Percentiles rank a stretch among this genome's conserved stretches.
Evolutionary conservation across 2,329 filamentous ascomycete species (phyloP).

Genomic region (Seiridium unicorne): DNA sequence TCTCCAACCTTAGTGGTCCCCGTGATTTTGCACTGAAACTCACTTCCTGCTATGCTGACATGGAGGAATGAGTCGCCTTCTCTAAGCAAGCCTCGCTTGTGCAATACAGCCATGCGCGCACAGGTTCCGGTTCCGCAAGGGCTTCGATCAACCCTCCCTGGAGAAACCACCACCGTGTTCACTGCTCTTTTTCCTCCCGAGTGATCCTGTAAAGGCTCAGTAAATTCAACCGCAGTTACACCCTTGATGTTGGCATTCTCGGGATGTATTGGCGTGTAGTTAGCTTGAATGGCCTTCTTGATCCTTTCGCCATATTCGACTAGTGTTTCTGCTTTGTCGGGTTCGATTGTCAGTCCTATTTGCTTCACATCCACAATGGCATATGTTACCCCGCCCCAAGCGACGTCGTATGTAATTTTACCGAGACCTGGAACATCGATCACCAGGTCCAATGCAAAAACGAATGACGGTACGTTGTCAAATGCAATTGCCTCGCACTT

Average conservation of each 20-base stretch:
- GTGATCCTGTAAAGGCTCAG: not conserved
- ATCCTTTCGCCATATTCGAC: constrained; percentile 41
- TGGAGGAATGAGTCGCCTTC: constrained; percentile 33
- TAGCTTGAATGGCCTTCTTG: constrained; percentile 35
- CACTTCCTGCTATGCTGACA: not conserved
- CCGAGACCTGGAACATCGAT: constrained; percentile 40
- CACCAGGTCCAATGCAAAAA: constrained; percentile 29
- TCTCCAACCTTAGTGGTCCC: constrained; percentile 35
- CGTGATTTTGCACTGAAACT: constrained; percentile 28
- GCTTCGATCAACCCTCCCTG: constrained; percentile 42
- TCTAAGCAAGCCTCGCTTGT: constrained; percentile 36
- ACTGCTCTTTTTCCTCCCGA: constrained; percentile 25
- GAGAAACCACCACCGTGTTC: constrained; percentile 42
- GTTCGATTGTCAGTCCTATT: constrained; percentile 32
- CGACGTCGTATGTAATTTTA: constrained; percentile 38
- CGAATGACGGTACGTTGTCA: not conserved
- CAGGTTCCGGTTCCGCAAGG: constrained; percentile 45
- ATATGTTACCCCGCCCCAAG: constrained; percentile 46
- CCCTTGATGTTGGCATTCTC: constrained; percentile 27
- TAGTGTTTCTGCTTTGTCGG: constrained; percentile 29
- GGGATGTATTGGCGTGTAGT: constrained; percentile 34
- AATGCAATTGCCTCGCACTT: not conserved
- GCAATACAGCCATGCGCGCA: constrained; percentile 40
- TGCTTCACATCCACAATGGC: constrained; percentile 37
- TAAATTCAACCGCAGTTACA: not conserved